phyloP scores from a whole-genome alignment of 306 rosid species.

The Cucumis melo region DNA sequence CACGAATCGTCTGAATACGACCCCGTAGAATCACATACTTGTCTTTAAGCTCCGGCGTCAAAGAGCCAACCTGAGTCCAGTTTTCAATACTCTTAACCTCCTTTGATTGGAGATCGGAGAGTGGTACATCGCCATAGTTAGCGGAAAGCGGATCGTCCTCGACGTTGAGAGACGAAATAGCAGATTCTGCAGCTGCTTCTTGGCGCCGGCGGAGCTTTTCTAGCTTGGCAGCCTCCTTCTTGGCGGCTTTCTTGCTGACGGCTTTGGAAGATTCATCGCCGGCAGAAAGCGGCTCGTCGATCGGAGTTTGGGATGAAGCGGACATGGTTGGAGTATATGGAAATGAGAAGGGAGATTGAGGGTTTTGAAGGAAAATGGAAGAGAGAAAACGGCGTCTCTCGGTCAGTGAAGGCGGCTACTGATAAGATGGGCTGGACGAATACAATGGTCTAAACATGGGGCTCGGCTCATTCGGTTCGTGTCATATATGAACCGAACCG shows the following conservation, averaged over 20 bases:
- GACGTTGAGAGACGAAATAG: conserved; percentile 25
- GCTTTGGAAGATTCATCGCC: conserved; percentile 26
- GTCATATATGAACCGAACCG: too few relatives aligned
- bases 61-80: conserved; percentile 46
- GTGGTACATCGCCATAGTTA: conserved; percentile 62
- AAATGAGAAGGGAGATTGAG: neutral
- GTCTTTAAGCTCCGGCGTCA: conserved; percentile 25
- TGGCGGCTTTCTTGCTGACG: conserved; percentile 70
- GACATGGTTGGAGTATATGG: conserved; percentile 4
- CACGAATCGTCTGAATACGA: conserved; percentile 64
- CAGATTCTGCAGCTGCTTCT: conserved; percentile 28
- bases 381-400: too few relatives aligned
- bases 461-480: neutral
- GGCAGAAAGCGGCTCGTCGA: neutral
- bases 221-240: conserved; percentile 74
- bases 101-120: conserved; percentile 56
- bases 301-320: conserved; percentile 7
- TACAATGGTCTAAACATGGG: neutral
- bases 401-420: neutral
- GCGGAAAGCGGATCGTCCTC: conserved; percentile 55
- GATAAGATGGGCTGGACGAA: neutral
- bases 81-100: conserved; percentile 10
- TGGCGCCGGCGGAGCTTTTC: conserved; percentile 72
- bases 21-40: conserved; percentile 46
- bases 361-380: neutral